A percentile compares a stretch with the other conserved stretches of the same genome.
phyloP scores from a whole-genome alignment of 768 basidiomycete species.

The Phanerodontia chrysosporium region DNA sequence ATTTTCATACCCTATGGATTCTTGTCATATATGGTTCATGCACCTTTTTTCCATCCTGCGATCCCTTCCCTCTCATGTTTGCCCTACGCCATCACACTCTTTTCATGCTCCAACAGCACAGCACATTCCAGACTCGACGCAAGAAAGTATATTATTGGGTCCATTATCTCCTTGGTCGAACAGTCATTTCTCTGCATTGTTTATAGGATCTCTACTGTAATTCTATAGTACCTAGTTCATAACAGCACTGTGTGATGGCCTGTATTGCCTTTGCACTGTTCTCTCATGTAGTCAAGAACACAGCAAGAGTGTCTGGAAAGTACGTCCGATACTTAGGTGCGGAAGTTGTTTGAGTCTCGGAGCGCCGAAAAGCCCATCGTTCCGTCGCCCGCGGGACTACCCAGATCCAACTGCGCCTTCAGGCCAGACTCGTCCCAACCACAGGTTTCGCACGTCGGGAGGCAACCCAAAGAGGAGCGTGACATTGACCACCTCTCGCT shows the following conservation, averaged over 20 bases:
- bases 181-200: background rate
- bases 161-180: background rate
- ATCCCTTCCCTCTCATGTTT: background rate
- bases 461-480: background rate
- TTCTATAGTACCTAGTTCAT: background rate
- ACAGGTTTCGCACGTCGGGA: background rate
- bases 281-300: background rate
- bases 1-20: background rate
- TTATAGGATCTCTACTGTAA: background rate
- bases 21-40: background rate
- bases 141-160: conserved; percentile 3
- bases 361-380: background rate
- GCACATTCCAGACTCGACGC: background rate
- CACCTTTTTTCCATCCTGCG: background rate
- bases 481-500: background rate
- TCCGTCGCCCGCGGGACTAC: background rate
- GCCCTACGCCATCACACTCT: conserved; percentile 1
- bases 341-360: background rate
- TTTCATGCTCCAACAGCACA: background rate
- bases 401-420: background rate
- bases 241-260: background rate
- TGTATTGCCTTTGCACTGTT: background rate
- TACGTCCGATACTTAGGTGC: no score
- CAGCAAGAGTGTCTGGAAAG: no score
- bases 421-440: background rate